Evolutionary conservation across 108 stramenopile species (phyloP), one percentile per base, ranked within the genome.

Genomic region (Nannochloropsis salina): DNA sequence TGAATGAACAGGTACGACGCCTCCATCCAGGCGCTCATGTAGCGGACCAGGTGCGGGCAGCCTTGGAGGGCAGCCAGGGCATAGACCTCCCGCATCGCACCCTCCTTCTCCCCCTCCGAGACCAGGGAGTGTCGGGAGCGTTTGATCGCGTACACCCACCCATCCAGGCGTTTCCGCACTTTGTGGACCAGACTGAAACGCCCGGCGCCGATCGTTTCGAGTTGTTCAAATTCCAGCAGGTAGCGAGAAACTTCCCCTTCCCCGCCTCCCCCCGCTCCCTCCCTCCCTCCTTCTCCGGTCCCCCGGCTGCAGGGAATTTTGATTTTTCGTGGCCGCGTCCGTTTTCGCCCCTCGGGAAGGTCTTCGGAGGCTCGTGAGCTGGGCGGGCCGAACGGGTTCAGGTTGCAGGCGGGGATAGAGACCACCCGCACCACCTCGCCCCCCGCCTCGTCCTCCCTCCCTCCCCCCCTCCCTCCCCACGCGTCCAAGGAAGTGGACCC

Each of bases 1-100:
- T 74, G 84, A 41, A 85, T 85, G 51, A 61, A 85, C 80, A 85
- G 11, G 11, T 8, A 15, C 9, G 9, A 11, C 15, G 8, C 43
- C 84, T 85, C 84, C 74, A 15, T 40, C 84, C 84, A 85, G 9
- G 80, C 84, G 41, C 31, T 10, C 45, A 45, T 15, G 42, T 85
- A 85, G 1, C 12, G 42, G 9, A 83, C 41, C 82, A 83, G 9
- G 42, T 83, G 82, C 41, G 41, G 40, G 42, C 41, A 31, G 8
- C 42, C 41, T 9, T 40, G 15, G 9, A 83, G 82, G 42, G 82
- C 82, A 6, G 82, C 82, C 82, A 83, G 9, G 41, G 82, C 82
- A 1, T 43, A 42, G 42, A 43, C 82, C 82, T 83, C 82, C 42
- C 82, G 41, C 41, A 83, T 18, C 42, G 47, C 47, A 10, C 47